Evolutionary conservation across 768 basidiomycete genomes (phyloP).

Genomic region (Leccinum rimulosum): DNA sequence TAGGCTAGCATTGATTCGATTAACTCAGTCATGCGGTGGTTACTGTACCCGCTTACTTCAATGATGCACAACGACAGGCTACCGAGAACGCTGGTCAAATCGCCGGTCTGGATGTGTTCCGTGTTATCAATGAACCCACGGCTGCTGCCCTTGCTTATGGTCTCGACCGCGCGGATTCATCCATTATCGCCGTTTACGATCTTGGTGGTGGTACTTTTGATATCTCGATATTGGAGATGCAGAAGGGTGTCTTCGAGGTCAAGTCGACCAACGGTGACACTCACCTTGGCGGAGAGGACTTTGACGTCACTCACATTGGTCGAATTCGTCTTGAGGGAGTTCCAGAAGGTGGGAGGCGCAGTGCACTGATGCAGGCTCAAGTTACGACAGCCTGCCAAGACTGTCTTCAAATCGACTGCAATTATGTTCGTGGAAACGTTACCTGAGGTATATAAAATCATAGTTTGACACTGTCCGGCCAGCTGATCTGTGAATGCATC

Average conservation of each 20-base stretch:
- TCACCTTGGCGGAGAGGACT: conserved; percentile 96
- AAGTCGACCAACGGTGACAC: conserved; percentile 99
- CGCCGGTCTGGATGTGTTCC: conserved; percentile 94
- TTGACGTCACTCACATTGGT: conserved; percentile 80
- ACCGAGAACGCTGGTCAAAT: conserved; percentile 98
- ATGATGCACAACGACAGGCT: conserved; percentile 98
- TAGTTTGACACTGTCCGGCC: too few relatives aligned
- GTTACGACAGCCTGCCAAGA: too few relatives aligned
- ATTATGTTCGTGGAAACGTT: too few relatives aligned
- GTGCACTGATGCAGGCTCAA: too few relatives aligned
- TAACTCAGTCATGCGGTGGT: conserved; percentile 73
- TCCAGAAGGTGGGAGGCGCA: conserved; percentile 64
- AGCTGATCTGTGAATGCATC: too few relatives aligned
- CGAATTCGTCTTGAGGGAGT: conserved; percentile 80
- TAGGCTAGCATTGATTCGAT: conserved; percentile 1
- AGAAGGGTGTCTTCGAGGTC: conserved; percentile 99
- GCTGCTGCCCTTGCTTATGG: conserved; percentile 98
- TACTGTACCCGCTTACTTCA: conserved; percentile 98
- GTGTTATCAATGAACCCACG: conserved; percentile 99
- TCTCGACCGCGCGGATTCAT: conserved; percentile 76
- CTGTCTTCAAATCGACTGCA: too few relatives aligned
- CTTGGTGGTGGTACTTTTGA: conserved; percentile 98
- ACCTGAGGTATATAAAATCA: too few relatives aligned
- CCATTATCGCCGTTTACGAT: conserved; percentile 97
- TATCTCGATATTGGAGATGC: conserved; percentile 99